These are phyloP conservation scores for Fusarium sp. DNA, from an alignment of 2,329 filamentous ascomycete genomes.

Conservation along the genomic window DNA sequence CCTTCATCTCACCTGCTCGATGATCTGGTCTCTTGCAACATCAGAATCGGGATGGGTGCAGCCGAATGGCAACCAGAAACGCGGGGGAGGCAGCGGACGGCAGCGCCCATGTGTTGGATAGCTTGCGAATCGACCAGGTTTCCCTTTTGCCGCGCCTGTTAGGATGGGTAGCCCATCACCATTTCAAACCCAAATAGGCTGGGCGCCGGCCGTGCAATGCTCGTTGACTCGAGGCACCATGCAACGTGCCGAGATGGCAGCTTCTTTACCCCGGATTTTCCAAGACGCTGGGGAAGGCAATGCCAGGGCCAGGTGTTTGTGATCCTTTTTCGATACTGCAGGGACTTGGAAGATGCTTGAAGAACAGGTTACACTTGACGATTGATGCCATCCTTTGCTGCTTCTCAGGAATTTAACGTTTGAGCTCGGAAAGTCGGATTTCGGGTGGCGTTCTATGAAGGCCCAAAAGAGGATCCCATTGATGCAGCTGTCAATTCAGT, in stretches of 20 bases:
- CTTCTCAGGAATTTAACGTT: conserved; percentile 10
- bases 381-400: conserved; percentile 1
- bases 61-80: conserved; percentile 33
- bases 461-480: conserved; percentile 4
- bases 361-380: neutral
- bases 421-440: conserved; percentile 19
- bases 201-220: conserved; percentile 21
- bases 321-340: conserved; percentile 30
- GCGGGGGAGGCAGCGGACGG: conserved; percentile 27
- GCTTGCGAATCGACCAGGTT: conserved; percentile 31
- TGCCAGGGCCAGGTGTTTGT: conserved; percentile 37
- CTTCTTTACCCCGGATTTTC: conserved; percentile 42
- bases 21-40: conserved; percentile 33
- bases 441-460: conserved; percentile 26
- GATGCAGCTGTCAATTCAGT: conserved; percentile 5
- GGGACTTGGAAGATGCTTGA: conserved; percentile 15
- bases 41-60: conserved; percentile 33
- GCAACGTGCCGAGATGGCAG: conserved; percentile 28
- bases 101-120: conserved; percentile 20
- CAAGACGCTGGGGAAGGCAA: conserved; percentile 34
- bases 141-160: conserved; percentile 43
- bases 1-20: conserved; percentile 18
- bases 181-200: conserved; percentile 29
- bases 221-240: conserved; percentile 4
- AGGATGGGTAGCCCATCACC: conserved; percentile 38